Conservation (phyloP, 2,329 filamentous ascomycete genomes). For the Incumbomyces delicatus region DNA sequence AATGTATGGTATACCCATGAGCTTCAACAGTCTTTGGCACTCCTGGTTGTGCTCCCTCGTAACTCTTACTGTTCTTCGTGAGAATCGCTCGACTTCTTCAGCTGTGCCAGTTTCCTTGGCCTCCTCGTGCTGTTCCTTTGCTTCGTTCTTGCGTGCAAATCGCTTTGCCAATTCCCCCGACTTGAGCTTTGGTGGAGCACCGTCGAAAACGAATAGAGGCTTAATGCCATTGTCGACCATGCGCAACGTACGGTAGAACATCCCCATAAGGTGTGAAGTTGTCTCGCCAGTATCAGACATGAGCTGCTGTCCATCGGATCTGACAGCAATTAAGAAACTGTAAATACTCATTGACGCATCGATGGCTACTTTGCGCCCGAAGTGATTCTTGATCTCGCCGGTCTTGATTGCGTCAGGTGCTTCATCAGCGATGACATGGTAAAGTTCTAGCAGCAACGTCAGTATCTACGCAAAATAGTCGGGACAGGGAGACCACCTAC, state of each 20-base stretch:
- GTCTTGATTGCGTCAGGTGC: conserved; percentile 92
- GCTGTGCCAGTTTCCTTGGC: conserved; percentile 95
- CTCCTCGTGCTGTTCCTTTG: conserved; percentile 80
- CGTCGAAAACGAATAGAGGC: conserved; percentile 95
- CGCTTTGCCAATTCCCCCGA: conserved; percentile 94
- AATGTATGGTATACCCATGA: conserved; percentile 95
- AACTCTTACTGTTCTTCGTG: conserved; percentile 79
- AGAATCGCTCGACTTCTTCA: conserved; percentile 97
- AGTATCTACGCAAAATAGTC: conserved; percentile 7
- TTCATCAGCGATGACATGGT: conserved; percentile 77
- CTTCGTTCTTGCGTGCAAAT: conserved; percentile 88
- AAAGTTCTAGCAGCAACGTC: conserved; percentile 48
- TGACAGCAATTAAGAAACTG: conserved; percentile 94
- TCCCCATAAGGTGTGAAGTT: conserved; percentile 96
- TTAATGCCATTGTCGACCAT: conserved; percentile 99
- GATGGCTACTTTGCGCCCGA: conserved; percentile 95
- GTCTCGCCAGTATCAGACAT: conserved; percentile 93
- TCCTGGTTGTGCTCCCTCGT: conserved; percentile 96
- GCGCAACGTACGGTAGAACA: conserved; percentile 97
- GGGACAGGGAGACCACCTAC: conserved; percentile 27
- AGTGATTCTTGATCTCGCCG: conserved; percentile 97
- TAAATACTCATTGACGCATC: conserved; percentile 98
- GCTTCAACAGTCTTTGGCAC: conserved; percentile 77
- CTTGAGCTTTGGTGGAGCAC: conserved; percentile 92
- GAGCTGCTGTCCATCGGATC: conserved; percentile 91